phyloP scores from a whole-genome alignment of 2,329 filamentous ascomycete species.

The Diaporthe australafricana region DNA sequence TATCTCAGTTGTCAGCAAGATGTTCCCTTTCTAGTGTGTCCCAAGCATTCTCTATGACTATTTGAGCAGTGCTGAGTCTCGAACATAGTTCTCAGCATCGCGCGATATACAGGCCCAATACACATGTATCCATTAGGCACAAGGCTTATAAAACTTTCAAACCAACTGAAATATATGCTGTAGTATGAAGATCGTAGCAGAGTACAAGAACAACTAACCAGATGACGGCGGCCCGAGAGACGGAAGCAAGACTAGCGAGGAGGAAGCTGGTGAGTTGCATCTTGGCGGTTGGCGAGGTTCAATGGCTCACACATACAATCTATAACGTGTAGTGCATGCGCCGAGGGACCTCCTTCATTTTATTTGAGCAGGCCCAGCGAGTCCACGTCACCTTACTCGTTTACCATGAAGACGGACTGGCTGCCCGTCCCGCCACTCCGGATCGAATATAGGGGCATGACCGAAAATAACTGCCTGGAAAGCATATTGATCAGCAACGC shows the following conservation, averaged over 20 bases:
- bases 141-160: not conserved
- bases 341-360: not conserved
- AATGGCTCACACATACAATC: not conserved
- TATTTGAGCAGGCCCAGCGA: not conserved
- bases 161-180: not conserved
- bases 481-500: not conserved
- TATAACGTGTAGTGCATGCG: not conserved
- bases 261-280: constrained; percentile 29
- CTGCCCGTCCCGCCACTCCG: constrained; percentile 12
- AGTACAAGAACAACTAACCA: not conserved
- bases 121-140: not conserved
- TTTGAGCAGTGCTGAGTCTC: too few relatives aligned
- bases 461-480: constrained; percentile 2
- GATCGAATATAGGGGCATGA: constrained; percentile 10
- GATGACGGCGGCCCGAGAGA: constrained; percentile 34
- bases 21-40: not conserved
- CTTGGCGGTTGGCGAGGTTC: not conserved
- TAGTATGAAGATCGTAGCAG: not conserved
- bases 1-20: not conserved
- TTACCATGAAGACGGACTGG: not conserved
- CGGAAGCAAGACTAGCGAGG: constrained; percentile 26
- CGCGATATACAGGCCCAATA: not conserved
- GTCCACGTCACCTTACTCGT: not conserved
- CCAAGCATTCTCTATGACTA: not conserved
- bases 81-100: not conserved